Conservation (phyloP, 768 basidiomycete species). For the Panus rudis region DNA sequence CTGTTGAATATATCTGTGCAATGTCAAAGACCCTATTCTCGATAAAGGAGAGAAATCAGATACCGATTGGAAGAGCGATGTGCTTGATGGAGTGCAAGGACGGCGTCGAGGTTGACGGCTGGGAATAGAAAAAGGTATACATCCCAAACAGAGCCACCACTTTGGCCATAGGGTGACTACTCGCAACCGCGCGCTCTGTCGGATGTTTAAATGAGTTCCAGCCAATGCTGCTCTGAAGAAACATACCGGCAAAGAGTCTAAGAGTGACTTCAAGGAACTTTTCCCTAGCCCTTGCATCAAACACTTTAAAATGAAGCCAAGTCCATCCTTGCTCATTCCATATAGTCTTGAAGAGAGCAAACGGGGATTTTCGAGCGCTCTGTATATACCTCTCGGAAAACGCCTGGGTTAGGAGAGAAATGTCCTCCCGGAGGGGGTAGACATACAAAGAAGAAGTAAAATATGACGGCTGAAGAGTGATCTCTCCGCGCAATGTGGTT, state of each 20-base stretch:
- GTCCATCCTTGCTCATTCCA: slow-evolving; percentile 68
- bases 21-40: slow-evolving; percentile 1
- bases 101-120: slow-evolving; percentile 50
- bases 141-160: slow-evolving; percentile 59
- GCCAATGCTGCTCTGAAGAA: neutral
- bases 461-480: slow-evolving; percentile 64
- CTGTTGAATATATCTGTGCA: slow-evolving; percentile 48
- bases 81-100: slow-evolving; percentile 42
- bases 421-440: slow-evolving; percentile 55
- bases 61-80: slow-evolving; percentile 58
- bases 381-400: slow-evolving; percentile 45
- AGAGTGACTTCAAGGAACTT: slow-evolving; percentile 51
- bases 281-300: slow-evolving; percentile 61
- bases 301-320: slow-evolving; percentile 69
- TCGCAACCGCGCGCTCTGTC: slow-evolving; percentile 46
- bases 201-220: neutral
- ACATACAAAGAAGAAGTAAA: slow-evolving; percentile 77
- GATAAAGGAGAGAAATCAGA: slow-evolving; percentile 13
- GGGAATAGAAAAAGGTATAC: slow-evolving; percentile 65
- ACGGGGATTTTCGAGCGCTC: slow-evolving; percentile 36
- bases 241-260: slow-evolving; percentile 62
- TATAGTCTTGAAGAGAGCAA: slow-evolving; percentile 60
- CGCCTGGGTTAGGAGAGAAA: slow-evolving; percentile 42
- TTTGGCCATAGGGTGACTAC: slow-evolving; percentile 47
- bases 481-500: slow-evolving; percentile 50